Base-by-base conservation (phyloP, 228 moss, liverwort and hornwort genomes). In the Sphagnum fallax region DNA sequence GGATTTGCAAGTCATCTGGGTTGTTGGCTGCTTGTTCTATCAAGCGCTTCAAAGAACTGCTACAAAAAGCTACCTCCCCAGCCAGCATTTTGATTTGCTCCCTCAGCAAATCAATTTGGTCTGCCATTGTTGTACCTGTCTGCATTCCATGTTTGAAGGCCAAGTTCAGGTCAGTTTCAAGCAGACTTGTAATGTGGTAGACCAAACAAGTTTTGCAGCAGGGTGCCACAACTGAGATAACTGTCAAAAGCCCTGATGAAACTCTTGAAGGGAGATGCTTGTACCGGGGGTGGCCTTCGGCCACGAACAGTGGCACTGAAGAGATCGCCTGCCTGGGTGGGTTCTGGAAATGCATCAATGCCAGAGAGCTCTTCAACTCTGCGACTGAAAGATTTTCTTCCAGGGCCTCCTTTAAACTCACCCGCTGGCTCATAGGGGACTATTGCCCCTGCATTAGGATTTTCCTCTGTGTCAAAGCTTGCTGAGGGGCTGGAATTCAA, bases 41-140 rank as follows among this genome's bases (percentile, higher is more conserved):
- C 67, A 95, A 82, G 63, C 95, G 85, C 73, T 95, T 95, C 83
- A 95, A 69, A 6, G 95, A 95, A 81, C 95, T 95, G 13, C 90
- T 90, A 78, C 95, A 95, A 55, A 95, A 83, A 13, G 95, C 95
- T 70, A 95, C 92, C 79, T 95, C 95, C 66, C 95, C 95, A 65
- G 87, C 87, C 69, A 95, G 75, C 95, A 95, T 95, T 79, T 95
- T 95, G 50, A 87, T 82, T 82, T 95, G 95, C 76, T 95, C 95
- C 32, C 87, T 87, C 65, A 92, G 92, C 65, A 95, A 79, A 68
- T 95, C 95, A 90, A 95, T 90, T 70, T 95, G 95, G 64, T 95
- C 95, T 57, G 92, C 95, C 84, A 95, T 84, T 48, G 95, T 90
- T 78, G 95, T 95, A 61, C 95, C 92, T 75, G 92, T 85, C 95